Percentiles rank a stretch among this genome's conserved stretches.
Conservation (phyloP, 257 asterid species). For the Nemophila menziesii region DNA sequence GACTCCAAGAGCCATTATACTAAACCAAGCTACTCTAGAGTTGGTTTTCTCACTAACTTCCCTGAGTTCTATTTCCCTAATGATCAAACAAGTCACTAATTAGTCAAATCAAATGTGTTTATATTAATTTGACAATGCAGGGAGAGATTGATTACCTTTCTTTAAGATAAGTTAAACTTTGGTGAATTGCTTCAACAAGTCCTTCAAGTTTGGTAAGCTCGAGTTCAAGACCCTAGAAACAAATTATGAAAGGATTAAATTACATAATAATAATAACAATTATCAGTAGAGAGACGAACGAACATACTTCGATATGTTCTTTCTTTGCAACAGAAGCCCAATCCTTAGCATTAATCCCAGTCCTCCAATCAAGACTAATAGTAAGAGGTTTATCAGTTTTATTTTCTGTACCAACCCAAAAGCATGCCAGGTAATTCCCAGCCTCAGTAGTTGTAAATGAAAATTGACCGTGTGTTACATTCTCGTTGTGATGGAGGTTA, state of each 20-base stretch:
- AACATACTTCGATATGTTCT: constrained; percentile 66
- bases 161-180: constrained; percentile 33
- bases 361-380: constrained; percentile 75
- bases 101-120: not conserved
- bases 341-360: constrained; percentile 68
- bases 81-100: not conserved
- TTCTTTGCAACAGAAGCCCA: constrained; percentile 84
- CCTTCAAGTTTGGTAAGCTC: constrained; percentile 69
- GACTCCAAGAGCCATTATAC: constrained; percentile 42
- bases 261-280: not conserved
- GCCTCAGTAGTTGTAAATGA: constrained; percentile 69
- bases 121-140: no score
- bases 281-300: not conserved
- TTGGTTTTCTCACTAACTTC: constrained; percentile 54
- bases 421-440: constrained; percentile 71
- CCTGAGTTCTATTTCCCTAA: constrained; percentile 53
- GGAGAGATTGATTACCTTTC: no score
- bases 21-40: constrained; percentile 46
- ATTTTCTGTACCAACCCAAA: constrained; percentile 26
- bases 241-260: constrained; percentile 6
- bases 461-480: constrained; percentile 59
- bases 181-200: constrained; percentile 41
- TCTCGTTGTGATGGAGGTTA: constrained; percentile 45
- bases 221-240: constrained; percentile 61
- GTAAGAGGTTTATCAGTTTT: constrained; percentile 34